Base-by-base conservation (phyloP, 306 rosid genomes). In the Parietaria judaica region DNA sequence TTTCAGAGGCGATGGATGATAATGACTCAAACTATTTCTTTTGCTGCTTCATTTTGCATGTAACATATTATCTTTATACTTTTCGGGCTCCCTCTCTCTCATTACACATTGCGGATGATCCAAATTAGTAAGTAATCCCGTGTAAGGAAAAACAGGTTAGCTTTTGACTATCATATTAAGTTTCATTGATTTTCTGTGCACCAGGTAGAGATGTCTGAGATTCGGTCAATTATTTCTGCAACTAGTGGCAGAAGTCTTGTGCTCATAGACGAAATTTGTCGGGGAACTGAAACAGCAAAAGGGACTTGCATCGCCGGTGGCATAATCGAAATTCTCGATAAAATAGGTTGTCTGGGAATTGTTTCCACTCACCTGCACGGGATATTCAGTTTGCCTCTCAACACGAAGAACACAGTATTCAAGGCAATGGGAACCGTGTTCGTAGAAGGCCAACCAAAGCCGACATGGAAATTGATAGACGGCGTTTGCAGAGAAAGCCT, bases 291-390 rank as follows among this genome's bases (percentile, higher is more conserved):
- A 75, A 88, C 96, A 13, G 92, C 89, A 3, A 92, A 92, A 75
- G 98, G 98, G 52, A 92, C 98, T 65, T 92, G 98, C 61, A 88
- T 92, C 51, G 98, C 98, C 5, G 98, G 98, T 58, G 84, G 98
- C 76, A 79, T 92, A 57, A 66, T 86, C 66, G 98, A 92, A 84
- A 72, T 80, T 67, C 87, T 92, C 48, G 95, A 92, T 74, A 51
- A 55, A 46, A 70, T 80, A 59, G 98, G 96, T 34, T 88, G 98
- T 69, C 75, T 92, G 10, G 98, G 98, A 62, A 84, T 92, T 61
- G 86, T 92, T 59, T 92, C 98, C 46, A 92, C 98, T 84, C 98
- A 92, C 70, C 82, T 92, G 82, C 95, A 86, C 45, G 98, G 88
- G 66, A 80, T 92, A 73, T 86, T 86, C 63, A 61, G 58, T 51